Percentiles rank a stretch among this genome's conserved stretches.
Evolutionary conservation across 2,329 filamentous ascomycete genomes (phyloP).

Genomic region (Aplosporella prunicola): DNA sequence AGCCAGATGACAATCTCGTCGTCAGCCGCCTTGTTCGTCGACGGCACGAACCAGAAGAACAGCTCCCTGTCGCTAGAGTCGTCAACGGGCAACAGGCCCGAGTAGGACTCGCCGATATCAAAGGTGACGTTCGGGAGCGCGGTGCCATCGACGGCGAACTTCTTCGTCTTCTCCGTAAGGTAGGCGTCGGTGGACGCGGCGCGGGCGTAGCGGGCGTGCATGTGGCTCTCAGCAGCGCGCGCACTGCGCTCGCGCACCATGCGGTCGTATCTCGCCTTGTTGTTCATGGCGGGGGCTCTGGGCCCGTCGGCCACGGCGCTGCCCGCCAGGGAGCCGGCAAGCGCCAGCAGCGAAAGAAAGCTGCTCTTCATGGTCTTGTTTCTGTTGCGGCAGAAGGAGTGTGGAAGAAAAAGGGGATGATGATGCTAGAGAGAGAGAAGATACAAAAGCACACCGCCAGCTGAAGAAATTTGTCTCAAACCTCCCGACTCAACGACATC

Average conservation of each 20-base stretch:
- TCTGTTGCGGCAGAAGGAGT: no score
- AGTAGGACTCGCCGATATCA: conserved; percentile 52
- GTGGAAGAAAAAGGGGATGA: no score
- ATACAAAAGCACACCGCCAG: no score
- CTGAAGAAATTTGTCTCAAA: no score
- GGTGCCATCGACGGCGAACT: conserved; percentile 29
- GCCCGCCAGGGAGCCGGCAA: no score
- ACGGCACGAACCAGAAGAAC: conserved; percentile 43
- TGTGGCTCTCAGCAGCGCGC: neutral
- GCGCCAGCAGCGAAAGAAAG: no score
- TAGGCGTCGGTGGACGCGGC: no score
- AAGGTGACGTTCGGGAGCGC: conserved; percentile 40
- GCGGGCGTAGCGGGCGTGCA: no score
- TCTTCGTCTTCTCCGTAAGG: conserved; percentile 1
- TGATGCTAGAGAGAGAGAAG: no score
- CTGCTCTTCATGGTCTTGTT: no score
- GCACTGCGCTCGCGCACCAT: neutral
- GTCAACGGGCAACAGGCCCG: conserved; percentile 52
- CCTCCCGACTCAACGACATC: no score
- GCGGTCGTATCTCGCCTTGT: neutral
- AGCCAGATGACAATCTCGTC: conserved; percentile 28
- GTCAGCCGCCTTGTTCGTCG: neutral
- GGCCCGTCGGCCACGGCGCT: neutral
- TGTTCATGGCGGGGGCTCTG: neutral
- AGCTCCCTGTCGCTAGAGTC: conserved; percentile 33